Conservation (phyloP, 257 asterid species). For the Osmanthus fragrans region DNA sequence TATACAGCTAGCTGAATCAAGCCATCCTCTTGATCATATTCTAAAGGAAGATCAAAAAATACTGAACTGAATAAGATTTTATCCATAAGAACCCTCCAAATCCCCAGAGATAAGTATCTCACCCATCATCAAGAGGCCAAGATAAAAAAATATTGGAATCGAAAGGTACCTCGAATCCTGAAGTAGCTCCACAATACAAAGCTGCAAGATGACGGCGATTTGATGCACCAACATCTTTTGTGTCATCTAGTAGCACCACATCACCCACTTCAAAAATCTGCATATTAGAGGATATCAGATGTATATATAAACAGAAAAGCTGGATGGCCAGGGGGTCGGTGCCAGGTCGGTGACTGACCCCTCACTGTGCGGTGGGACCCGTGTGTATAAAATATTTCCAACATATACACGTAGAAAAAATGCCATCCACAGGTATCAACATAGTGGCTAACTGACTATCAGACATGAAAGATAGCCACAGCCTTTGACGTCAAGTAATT, state of each 20-base stretch:
- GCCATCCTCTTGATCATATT: too few relatives aligned
- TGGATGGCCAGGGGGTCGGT: too few relatives aligned
- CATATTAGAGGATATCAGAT: conserved; percentile 7
- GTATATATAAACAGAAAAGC: too few relatives aligned
- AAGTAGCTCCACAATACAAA: conserved; percentile 77
- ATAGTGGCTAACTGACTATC: conserved; percentile 1
- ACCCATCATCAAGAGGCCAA: not conserved
- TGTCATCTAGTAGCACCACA: conserved; percentile 58
- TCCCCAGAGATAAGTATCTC: not conserved
- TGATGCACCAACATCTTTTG: conserved; percentile 84
- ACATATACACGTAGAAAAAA: not conserved
- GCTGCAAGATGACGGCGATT: conserved; percentile 78
- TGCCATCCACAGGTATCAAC: not conserved
- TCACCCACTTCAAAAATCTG: conserved; percentile 97
- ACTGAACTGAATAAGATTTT: too few relatives aligned
- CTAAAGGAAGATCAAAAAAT: too few relatives aligned
- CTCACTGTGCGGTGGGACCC: too few relatives aligned
- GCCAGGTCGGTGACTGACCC: too few relatives aligned
- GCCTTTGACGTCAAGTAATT: not conserved
- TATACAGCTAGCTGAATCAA: not conserved
- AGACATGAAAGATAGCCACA: not conserved
- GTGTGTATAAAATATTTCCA: too few relatives aligned
- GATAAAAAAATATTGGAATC: not conserved
- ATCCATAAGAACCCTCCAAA: too few relatives aligned
- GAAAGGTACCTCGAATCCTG: conserved; percentile 80